Conservation (phyloP, 2,329 filamentous ascomycete species). For the Cladosporium halotolerans region DNA sequence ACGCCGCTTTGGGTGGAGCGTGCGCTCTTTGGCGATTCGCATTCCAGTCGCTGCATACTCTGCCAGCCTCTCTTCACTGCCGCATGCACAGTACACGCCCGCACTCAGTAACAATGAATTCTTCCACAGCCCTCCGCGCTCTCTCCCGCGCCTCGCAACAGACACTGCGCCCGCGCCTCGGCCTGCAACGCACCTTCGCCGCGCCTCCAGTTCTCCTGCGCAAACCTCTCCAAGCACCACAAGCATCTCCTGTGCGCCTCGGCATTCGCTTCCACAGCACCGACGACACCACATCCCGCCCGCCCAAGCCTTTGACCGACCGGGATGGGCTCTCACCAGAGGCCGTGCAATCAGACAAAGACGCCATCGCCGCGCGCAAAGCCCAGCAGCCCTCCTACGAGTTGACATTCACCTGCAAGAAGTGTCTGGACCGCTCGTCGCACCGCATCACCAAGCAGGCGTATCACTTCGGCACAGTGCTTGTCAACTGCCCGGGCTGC, state of each 20-base stretch:
- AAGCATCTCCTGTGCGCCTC: conserved; percentile 11
- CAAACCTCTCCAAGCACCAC: conserved; percentile 11
- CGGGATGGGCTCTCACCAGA: conserved; percentile 16
- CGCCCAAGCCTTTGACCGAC: conserved; percentile 25
- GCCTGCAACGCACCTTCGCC: conserved; percentile 14
- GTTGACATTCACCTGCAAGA: conserved; percentile 83
- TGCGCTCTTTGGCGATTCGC: neutral
- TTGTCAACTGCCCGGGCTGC: conserved; percentile 84
- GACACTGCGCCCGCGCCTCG: conserved; percentile 30
- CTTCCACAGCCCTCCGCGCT: conserved; percentile 29
- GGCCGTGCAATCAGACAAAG: conserved; percentile 21
- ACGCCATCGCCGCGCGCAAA: conserved; percentile 36
- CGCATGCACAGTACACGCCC: neutral
- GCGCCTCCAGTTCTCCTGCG: conserved; percentile 12
- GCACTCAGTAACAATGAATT: neutral
- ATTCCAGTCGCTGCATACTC: neutral
- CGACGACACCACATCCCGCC: conserved; percentile 11
- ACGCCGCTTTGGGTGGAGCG: neutral
- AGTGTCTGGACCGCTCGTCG: conserved; percentile 68
- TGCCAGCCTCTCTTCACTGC: neutral
- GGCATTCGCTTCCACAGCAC: conserved; percentile 6
- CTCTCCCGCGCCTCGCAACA: conserved; percentile 25
- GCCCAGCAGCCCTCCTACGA: conserved; percentile 64
- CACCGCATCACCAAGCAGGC: conserved; percentile 90
- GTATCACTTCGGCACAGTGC: conserved; percentile 82